Evolutionary conservation across 176 grass and related monocot genomes (phyloP), one percentile per base, ranked within the genome.

Genomic region (Carex scoparia): DNA sequence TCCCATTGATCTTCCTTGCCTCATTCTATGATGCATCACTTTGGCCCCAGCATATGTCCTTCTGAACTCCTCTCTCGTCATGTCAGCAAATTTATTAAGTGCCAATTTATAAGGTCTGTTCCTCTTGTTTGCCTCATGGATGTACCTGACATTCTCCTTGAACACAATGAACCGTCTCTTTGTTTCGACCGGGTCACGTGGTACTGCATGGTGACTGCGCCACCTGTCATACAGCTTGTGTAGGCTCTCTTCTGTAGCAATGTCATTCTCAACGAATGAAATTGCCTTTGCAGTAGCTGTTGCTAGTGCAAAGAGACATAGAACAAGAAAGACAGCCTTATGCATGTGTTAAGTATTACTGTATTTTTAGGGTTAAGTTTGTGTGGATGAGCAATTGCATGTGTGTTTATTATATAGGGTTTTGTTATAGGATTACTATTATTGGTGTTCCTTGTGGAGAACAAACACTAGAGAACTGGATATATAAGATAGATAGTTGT

Each of bases 21-120:
- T 85, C 2, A 57, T 40, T 0, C 58, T 83, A 81, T 86, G 83
- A 77, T 83, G 87, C 0, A 42, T 58, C 10, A 61, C 38, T 85
- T 86, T 81, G 54, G 85, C 85, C 2, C 94, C 90, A 5, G 88
- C 85, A 54, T 91, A 94, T 2, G 80, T 89, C 3, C 85, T 83
- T 19, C 73, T 82, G 53, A 94, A 94, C 90, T 97, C 92, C 28
- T 97, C 87, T 9, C 54, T 86, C 2, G 90, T 89, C 92, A 94
- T 84, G 92, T 97, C 94, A 12, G 82, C 92, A 72, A 97, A 97
- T 88, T 97, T 94, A 85, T 97, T 97, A 5, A 94, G 69, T 12
- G 80, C 87, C n/a, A 97, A 89, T 84, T 87, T 85, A 84, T 89
- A 97, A 4, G 92, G 80, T 57, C 82, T 74, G 68, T 66, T 88